Percentiles rank a stretch among this genome's conserved stretches.
Evolutionary conservation across 108 stramenopile species (phyloP).

Genomic region (Nitzschia inconspicua): DNA sequence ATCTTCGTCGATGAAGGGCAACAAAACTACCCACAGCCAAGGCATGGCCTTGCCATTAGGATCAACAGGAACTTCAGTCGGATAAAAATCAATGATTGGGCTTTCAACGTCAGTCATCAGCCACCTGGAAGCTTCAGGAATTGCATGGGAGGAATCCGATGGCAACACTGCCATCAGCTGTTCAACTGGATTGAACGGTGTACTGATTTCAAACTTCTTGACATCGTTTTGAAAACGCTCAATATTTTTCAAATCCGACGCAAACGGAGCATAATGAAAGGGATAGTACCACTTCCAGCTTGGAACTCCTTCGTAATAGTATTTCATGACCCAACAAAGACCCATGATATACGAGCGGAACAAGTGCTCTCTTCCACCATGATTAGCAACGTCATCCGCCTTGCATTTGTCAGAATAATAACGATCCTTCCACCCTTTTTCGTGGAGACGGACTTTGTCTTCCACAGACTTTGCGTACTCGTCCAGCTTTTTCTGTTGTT

Average conservation of each 20-base stretch:
- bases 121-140: slow-evolving; percentile 88
- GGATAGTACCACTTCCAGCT: slow-evolving; percentile 99
- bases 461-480: slow-evolving; percentile 75
- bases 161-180: slow-evolving; percentile 98
- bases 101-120: slow-evolving; percentile 90
- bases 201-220: slow-evolving; percentile 70
- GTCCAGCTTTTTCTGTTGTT: slow-evolving; percentile 71
- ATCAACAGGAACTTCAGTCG: slow-evolving; percentile 91
- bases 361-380: slow-evolving; percentile 88
- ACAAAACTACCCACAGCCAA: slow-evolving; percentile 97
- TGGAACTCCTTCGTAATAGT: slow-evolving; percentile 91
- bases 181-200: slow-evolving; percentile 95
- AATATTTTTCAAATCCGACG: slow-evolving; percentile 95
- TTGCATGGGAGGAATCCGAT: slow-evolving; percentile 88
- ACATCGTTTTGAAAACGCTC: slow-evolving; percentile 80
- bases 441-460: slow-evolving; percentile 92
- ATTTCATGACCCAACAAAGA: slow-evolving; percentile 98
- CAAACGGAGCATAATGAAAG: slow-evolving; percentile 98
- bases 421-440: slow-evolving; percentile 94
- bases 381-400: slow-evolving; percentile 86
- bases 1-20: slow-evolving; percentile 98
- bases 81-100: slow-evolving; percentile 97
- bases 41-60: slow-evolving; percentile 99
- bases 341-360: slow-evolving; percentile 95
- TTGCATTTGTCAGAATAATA: slow-evolving; percentile 98